A percentile compares a stretch with the other conserved stretches of the same genome.
Conservation (phyloP, 148 eudicot species). For the Vaccinium corymbosum region DNA sequence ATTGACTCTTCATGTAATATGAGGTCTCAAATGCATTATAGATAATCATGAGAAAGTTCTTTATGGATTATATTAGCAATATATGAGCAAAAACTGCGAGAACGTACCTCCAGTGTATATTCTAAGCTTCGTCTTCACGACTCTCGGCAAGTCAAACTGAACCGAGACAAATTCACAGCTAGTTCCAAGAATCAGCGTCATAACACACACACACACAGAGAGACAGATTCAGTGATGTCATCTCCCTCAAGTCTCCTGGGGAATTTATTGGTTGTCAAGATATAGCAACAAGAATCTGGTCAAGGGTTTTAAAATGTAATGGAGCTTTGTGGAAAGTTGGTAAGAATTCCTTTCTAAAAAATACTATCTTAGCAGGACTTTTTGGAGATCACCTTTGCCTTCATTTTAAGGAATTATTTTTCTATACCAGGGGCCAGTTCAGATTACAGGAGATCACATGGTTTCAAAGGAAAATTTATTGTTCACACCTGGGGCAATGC, state of each 20-base stretch:
- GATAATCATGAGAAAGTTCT: neutral
- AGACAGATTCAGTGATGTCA: neutral
- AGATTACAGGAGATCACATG: neutral
- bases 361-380: neutral
- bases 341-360: neutral
- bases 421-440: neutral
- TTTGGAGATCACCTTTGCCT: neutral
- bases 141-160: neutral
- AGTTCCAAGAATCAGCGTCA: neutral
- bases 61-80: neutral
- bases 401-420: neutral
- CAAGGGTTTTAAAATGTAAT: neutral
- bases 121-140: neutral
- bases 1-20: neutral
- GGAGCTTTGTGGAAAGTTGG: constrained; percentile 7
- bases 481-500: neutral
- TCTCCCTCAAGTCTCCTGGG: neutral
- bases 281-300: constrained; percentile 7
- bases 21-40: neutral
- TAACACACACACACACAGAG: neutral
- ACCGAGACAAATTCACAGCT: neutral
- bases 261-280: neutral
- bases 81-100: neutral
- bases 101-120: neutral
- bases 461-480: neutral